Percentiles rank a stretch among this genome's conserved stretches.
Evolutionary conservation across 768 basidiomycete genomes (phyloP).

Genomic region (Boletus subparvulus): DNA sequence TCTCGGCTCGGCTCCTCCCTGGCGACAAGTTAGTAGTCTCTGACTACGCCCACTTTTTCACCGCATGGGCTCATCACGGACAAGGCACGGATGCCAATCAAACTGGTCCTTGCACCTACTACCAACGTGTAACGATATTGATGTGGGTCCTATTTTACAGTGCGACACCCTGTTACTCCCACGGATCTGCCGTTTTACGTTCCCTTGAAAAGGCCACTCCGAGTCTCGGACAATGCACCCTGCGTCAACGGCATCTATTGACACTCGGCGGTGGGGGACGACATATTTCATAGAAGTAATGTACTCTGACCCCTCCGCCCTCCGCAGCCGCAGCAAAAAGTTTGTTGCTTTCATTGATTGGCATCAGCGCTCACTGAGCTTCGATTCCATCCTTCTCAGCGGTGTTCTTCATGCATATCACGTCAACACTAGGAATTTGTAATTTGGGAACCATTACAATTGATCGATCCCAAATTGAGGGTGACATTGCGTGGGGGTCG

Average conservation of each 20-base stretch:
- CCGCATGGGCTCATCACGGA: no score
- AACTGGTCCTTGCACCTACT: no score
- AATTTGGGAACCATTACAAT: constrained; percentile 1
- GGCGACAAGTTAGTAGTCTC: not conserved
- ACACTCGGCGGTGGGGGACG: not conserved
- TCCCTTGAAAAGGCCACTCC: not conserved
- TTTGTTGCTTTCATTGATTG: not conserved
- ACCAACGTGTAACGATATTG: no score
- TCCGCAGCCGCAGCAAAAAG: constrained; percentile 6
- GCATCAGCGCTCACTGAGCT: not conserved
- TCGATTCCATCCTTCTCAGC: not conserved
- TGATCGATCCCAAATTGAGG: not conserved
- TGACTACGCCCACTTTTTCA: not conserved
- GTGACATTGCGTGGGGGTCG: not conserved
- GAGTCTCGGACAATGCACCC: constrained; percentile 1
- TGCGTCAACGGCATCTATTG: not conserved
- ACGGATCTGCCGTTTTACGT: not conserved
- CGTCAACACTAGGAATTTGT: not conserved
- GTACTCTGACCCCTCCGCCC: not conserved
- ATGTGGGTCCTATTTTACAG: not conserved
- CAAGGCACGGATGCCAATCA: no score
- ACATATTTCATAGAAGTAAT: not conserved
- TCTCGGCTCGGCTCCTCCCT: not conserved
- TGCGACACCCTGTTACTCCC: not conserved
- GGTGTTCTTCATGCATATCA: not conserved